phyloP scores from a whole-genome alignment of 2,329 filamentous ascomycete species.

The Amylocarpus encephaloides region DNA sequence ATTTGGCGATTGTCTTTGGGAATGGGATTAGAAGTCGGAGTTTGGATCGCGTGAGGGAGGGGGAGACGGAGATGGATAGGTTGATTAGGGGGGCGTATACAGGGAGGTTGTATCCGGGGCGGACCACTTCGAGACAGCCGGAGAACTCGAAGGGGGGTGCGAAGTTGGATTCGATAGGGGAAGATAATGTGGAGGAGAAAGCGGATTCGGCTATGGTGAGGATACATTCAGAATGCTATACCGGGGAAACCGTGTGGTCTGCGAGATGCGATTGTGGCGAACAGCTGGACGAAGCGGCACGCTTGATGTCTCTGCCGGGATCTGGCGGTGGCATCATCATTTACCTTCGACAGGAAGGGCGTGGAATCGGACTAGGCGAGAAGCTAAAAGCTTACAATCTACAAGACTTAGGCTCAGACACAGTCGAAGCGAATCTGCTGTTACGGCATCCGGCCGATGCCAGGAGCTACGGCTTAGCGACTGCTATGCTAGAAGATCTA shows the following conservation, averaged over 20 bases:
- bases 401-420: slow-evolving; percentile 94
- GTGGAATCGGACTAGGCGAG: slow-evolving; percentile 88
- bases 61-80: slow-evolving; percentile 80
- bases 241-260: slow-evolving; percentile 96
- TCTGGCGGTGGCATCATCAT: slow-evolving; percentile 80
- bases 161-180: not conserved
- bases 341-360: slow-evolving; percentile 91
- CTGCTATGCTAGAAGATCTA: slow-evolving; percentile 84
- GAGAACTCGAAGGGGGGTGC: slow-evolving; percentile 3
- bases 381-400: slow-evolving; percentile 98
- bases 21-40: slow-evolving; percentile 69
- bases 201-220: slow-evolving; percentile 66
- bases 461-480: slow-evolving; percentile 90
- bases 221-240: slow-evolving; percentile 98
- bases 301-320: slow-evolving; percentile 76
- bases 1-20: slow-evolving; percentile 95
- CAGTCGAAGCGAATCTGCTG: slow-evolving; percentile 89
- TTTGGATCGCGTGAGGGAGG: slow-evolving; percentile 63
- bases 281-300: slow-evolving; percentile 91
- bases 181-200: slow-evolving; percentile 7
- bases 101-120: slow-evolving; percentile 77
- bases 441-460: slow-evolving; percentile 91
- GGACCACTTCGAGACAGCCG: slow-evolving; percentile 47
- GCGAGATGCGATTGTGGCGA: slow-evolving; percentile 96
- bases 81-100: slow-evolving; percentile 94